Evolutionary conservation across 208 protist genomes (phyloP).

Genomic region (Trypanosomatidae sp.): DNA sequence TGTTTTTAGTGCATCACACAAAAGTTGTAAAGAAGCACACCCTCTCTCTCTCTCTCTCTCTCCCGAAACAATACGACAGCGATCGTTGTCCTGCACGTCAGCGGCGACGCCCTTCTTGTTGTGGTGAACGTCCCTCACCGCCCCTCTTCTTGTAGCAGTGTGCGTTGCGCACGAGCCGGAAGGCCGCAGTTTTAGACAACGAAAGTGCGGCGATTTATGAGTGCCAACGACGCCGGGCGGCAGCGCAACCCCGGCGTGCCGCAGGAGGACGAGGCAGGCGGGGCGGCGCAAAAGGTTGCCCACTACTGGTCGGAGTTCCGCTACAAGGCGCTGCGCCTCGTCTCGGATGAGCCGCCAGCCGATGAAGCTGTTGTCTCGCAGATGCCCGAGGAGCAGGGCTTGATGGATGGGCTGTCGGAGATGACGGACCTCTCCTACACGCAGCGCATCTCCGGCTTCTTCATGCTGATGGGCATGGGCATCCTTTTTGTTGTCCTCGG

Average conservation of each 20-base stretch:
- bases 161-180: too few species aligned
- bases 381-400: constrained; percentile 50
- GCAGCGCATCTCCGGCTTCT: constrained; percentile 85
- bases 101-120: too few species aligned
- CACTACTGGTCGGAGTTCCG: constrained; percentile 59
- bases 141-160: too few species aligned
- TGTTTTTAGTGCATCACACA: too few species aligned
- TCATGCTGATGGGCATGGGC: constrained; percentile 83
- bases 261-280: constrained; percentile 14
- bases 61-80: too few species aligned
- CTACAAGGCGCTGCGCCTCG: constrained; percentile 37
- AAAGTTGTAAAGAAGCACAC: too few species aligned
- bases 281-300: constrained; percentile 10
- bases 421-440: constrained; percentile 76
- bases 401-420: constrained; percentile 50
- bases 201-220: constrained; percentile 14
- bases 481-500: constrained; percentile 76
- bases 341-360: constrained; percentile 58
- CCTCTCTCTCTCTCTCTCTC: too few species aligned
- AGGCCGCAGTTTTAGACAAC: too few species aligned
- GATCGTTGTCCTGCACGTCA: too few species aligned
- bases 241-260: constrained; percentile 23
- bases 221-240: constrained; percentile 12
- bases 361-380: constrained; percentile 50
- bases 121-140: too few species aligned